Base-by-base conservation (phyloP, 1,284 basidiomycete genomes). In the Anthracocystis panici-leucophaei region DNA sequence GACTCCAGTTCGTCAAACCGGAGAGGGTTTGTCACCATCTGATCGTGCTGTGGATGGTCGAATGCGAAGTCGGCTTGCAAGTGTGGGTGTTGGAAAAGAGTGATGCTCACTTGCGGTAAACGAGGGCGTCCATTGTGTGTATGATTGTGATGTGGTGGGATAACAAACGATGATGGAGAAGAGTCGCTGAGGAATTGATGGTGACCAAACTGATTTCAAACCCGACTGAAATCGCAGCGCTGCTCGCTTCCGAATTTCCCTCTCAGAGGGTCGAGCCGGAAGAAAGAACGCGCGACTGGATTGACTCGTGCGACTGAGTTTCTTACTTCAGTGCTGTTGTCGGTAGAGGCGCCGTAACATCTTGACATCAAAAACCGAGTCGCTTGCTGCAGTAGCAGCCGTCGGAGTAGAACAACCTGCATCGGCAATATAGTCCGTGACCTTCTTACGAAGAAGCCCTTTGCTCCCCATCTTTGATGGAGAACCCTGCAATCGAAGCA, bases 91-190 rank as follows among this genome's bases (percentile, higher is more conserved):
- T 9, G 9, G 35, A 38, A 16, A 29, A 20, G 35, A 7, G 12
- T 33, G 62, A 63, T 70, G 55, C 77, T 74, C 49, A 79, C 77
- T 75, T 74, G 49, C 70, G 69, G 71, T 79, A 68, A 57, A 79
- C 77, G 71, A 79, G 77, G 45, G 77, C 63, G 74, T 79, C 77
- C 77, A 79, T 79, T 64, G 63, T 72, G 63, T 63, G 44, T 44
- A 50, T 52, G 57, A 27, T 7, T 42, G 33, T 27, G 25, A 25
- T 41, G 50, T 29, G 60, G 27, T 41, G 27, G 35, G 50, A 31
- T 65, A 55, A 71, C 52, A 38, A 38, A 61, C 63, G 63, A 71
- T 56, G 59, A 46, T 56, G 59, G 52, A 48, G 59, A 21, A 33
- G 11, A 8, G 10, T 10, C 35, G 46, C n/a, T 20, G 25, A 27